A percentile compares a stretch with the other conserved stretches of the same genome.
phyloP scores from a whole-genome alignment of 2,329 filamentous ascomycete species.

The Colletotrichum sansevieriae region DNA sequence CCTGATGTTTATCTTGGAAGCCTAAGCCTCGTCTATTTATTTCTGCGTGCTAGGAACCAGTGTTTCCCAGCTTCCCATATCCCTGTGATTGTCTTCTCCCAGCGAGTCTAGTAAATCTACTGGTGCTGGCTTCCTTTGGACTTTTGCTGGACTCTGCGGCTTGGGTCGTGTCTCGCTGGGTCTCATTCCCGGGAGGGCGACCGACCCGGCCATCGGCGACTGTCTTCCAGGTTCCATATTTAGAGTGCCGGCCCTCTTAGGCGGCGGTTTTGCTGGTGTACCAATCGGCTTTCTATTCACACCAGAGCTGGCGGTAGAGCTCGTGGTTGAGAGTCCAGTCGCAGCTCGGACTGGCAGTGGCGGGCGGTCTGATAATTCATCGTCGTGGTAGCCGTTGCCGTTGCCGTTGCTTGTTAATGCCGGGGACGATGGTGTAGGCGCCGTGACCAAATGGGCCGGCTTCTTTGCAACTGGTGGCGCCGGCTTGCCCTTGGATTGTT shows the following conservation, averaged over 20 bases:
- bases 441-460: conserved; percentile 65
- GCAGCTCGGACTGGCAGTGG: conserved; percentile 38
- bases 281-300: conserved; percentile 30
- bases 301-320: conserved; percentile 10
- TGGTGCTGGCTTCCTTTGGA: conserved; percentile 46
- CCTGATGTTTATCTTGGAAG: not conserved
- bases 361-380: conserved; percentile 45
- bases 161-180: conserved; percentile 33
- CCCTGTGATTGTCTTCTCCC: conserved; percentile 57
- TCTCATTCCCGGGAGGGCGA: conserved; percentile 40
- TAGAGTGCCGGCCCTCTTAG: conserved; percentile 24
- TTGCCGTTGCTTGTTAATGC: conserved; percentile 41
- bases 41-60: conserved; percentile 60
- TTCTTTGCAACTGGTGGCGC: conserved; percentile 74
- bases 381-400: conserved; percentile 38
- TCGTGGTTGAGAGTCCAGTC: conserved; percentile 32
- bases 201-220: conserved; percentile 35
- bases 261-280: conserved; percentile 27
- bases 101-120: conserved; percentile 62
- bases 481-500: conserved; percentile 53
- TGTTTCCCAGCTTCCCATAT: conserved; percentile 68
- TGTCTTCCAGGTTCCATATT: conserved; percentile 28
- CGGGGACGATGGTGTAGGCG: conserved; percentile 47
- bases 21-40: conserved; percentile 2
- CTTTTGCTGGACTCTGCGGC: conserved; percentile 32